Base-by-base conservation (phyloP, 192 early-diverging fungal genomes). In the Podila clonocystis region DNA sequence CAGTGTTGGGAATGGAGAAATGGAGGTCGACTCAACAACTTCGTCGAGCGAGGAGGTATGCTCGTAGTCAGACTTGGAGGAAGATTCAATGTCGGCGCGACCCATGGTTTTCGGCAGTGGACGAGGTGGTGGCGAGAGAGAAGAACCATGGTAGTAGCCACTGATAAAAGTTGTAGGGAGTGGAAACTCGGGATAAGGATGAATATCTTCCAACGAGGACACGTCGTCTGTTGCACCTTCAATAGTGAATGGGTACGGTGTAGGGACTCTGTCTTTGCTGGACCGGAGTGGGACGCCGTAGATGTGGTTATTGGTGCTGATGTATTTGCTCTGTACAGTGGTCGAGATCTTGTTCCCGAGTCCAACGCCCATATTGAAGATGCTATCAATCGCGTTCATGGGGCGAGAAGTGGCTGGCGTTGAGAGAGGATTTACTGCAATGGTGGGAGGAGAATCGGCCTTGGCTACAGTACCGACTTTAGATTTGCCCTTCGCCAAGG, bases 1-100 rank as follows among this genome's bases (percentile, higher is more conserved):
- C 58, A 78, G 41, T 15, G 75, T 71, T 19, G 75, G 64, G 50
- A 62, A 78, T 26, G 60, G 52, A 4, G 58, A 70, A 2, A 78
- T 52, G 58, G 59, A 60, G 0, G 31, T 12, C 2, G 41, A 45
- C 1, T 45, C 41, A 15, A 45, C 41, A 45, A 2, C 2, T 15
- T 17, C 41, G 15, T 45, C 41, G 41, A 45, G 41, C 0, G 41
- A 45, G 13, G 41, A 45, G 41, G 5, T 36, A 9, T 45, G 13
- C 41, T 45, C 41, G 41, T 45, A 17, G 15, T 45, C 41, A 17
- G 41, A 15, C 41, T 45, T 45, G 41, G 41, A 45, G 11, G 41
- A 45, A 4, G 41, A 9, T 1, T 9, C 15, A 45, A 55, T 24
- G 50, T 15, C 50, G 22, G 52, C 22, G 17, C 24, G 52, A 9